phyloP scores from a whole-genome alignment of 192 early-diverging fungal genomes.

The Hyaloraphidium curvatum region DNA sequence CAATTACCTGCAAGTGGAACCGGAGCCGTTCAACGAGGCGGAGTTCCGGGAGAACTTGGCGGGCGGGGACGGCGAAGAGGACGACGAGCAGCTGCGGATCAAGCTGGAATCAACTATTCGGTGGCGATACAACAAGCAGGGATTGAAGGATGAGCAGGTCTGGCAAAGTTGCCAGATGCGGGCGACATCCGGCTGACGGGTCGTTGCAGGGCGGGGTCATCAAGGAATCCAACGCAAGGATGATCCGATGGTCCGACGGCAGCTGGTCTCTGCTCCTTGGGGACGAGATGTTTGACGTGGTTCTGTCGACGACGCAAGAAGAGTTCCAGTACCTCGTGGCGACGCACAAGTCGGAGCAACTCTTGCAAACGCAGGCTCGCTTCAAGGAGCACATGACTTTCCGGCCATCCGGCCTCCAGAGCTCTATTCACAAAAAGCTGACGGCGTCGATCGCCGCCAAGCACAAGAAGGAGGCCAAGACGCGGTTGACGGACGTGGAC shows the following conservation, averaged over 20 bases:
- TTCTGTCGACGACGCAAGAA: slow-evolving; percentile 22
- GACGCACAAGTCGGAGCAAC: slow-evolving; percentile 24
- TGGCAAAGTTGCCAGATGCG: background rate
- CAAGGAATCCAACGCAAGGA: slow-evolving; percentile 54
- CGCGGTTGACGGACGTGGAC: slow-evolving; percentile 40
- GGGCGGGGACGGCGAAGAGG: slow-evolving; percentile 17
- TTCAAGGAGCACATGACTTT: slow-evolving; percentile 43
- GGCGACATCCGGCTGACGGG: background rate
- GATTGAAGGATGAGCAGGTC: slow-evolving; percentile 12
- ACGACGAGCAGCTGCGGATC: slow-evolving; percentile 19
- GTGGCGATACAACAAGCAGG: slow-evolving; percentile 37
- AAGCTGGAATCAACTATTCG: slow-evolving; percentile 53
- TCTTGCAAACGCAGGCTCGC: slow-evolving; percentile 44
- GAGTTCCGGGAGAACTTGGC: slow-evolving; percentile 16
- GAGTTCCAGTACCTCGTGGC: slow-evolving; percentile 42
- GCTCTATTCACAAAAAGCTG: slow-evolving; percentile 40
- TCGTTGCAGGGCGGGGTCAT: slow-evolving; percentile 8
- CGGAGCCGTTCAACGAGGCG: slow-evolving; percentile 36
- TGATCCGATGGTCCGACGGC: slow-evolving; percentile 64
- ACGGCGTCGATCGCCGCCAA: slow-evolving; percentile 41
- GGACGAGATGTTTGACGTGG: slow-evolving; percentile 51
- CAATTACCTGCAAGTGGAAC: slow-evolving; percentile 43
- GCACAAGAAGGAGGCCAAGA: slow-evolving; percentile 40
- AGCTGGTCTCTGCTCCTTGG: slow-evolving; percentile 50
- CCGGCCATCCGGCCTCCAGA: slow-evolving; percentile 33